Evolutionary conservation across 2,329 filamentous ascomycete species (phyloP).

Genomic region (Xylaria sp.): DNA sequence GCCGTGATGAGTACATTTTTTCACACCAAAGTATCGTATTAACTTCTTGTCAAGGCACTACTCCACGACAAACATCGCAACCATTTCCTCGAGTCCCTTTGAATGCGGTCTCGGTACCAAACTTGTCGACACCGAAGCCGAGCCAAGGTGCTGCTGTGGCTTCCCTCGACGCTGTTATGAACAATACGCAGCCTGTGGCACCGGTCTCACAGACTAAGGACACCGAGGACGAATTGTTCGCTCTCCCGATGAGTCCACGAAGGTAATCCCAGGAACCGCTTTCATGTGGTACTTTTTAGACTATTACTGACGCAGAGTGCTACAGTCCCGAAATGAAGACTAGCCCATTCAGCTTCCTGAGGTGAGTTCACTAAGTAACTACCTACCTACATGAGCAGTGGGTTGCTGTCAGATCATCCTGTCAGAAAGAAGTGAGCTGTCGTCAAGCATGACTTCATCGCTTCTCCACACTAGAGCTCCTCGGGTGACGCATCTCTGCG

Average conservation of each 20-base stretch:
- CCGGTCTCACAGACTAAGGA: slow-evolving; percentile 55
- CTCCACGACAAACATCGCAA: slow-evolving; percentile 29
- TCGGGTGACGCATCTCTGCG: not conserved
- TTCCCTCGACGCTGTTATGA: slow-evolving; percentile 57
- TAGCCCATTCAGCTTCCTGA: slow-evolving; percentile 77
- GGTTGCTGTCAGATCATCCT: slow-evolving; percentile 8
- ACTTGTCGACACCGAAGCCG: slow-evolving; percentile 25
- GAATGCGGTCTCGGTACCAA: slow-evolving; percentile 49
- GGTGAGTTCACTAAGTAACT: slow-evolving; percentile 40
- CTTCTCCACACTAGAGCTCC: slow-evolving; percentile 1
- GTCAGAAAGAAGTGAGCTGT: slow-evolving; percentile 10
- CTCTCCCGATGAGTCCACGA: slow-evolving; percentile 84
- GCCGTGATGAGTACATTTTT: slow-evolving; percentile 44
- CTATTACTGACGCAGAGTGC: slow-evolving; percentile 11
- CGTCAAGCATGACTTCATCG: not conserved
- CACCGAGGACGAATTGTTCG: slow-evolving; percentile 85
- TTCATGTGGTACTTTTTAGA: not conserved
- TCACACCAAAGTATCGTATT: slow-evolving; percentile 5
- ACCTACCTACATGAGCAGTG: not conserved
- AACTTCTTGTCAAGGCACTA: slow-evolving; percentile 23
- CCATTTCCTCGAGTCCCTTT: slow-evolving; percentile 44
- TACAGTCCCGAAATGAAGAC: slow-evolving; percentile 81
- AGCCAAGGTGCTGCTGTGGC: slow-evolving; percentile 45
- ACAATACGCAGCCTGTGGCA: slow-evolving; percentile 36
- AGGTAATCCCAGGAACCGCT: slow-evolving; percentile 49